Base-by-base conservation (phyloP, 257 asterid species). In the Scutellaria galericulata region DNA sequence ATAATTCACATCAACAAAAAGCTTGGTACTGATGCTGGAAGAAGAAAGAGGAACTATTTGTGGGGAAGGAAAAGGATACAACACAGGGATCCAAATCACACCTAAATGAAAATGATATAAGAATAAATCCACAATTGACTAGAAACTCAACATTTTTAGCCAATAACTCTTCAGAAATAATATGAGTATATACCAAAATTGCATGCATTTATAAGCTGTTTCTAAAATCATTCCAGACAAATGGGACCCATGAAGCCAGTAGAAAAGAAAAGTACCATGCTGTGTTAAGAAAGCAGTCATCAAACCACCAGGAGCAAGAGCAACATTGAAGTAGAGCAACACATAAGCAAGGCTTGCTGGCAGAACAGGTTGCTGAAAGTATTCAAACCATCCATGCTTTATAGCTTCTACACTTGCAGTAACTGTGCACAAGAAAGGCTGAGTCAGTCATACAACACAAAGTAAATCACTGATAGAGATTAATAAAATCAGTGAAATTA, bases 211-310 rank as follows among this genome's bases (percentile, higher is more conserved):
- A 51, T 35, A 44, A 45, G 37, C 18, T 47, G 2, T 20, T 60
- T 51, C 42, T n/a, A 56, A 62, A 64, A 47, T 41, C 63, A 58
- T 27, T 42, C 46, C 66, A 40, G 4, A 22, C 14, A 61, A 55
- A 71, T 51, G 55, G 24, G 7, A 73, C 37, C 48, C 46, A 77
- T 37, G 51, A 47, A 82, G 13, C 58, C 40, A 73, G 44, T 50
- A 20, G 59, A 37, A 62, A 42, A 62, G 71, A 74, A 56, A 73
- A 69, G 51, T 89, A 94, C 98, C 99, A 60, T 81, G 86, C 69
- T 90, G 96, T 45, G 98, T 92, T 75, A 94, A 85, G 85, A 94
- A 94, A 70, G 99, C 98, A 20, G 99, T 90, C 98, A 94, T 94
- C 79, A 91, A 81, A 69, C 94, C 86, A 53, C 99, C 92, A 72